Conservation (phyloP, 305 asterid genomes). For the Solanum hybrid region DNA sequence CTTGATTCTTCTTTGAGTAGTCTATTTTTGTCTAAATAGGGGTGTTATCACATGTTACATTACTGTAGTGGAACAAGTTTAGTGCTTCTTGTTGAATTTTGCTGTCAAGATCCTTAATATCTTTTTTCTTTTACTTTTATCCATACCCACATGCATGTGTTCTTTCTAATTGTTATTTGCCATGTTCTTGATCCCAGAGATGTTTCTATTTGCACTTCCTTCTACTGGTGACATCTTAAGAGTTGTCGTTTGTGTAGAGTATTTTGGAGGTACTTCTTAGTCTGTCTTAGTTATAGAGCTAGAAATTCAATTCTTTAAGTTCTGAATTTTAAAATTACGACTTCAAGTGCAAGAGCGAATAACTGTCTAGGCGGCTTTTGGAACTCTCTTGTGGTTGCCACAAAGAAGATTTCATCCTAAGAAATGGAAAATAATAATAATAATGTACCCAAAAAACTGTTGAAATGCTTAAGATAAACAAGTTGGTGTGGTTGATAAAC, state of each 20-base stretch:
- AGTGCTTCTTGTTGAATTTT: background rate
- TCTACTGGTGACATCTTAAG: background rate
- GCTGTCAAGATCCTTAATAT: background rate
- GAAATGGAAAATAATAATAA: background rate
- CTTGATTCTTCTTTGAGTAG: background rate
- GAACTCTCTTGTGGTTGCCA: background rate
- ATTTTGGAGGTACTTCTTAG: background rate
- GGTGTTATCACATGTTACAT: background rate
- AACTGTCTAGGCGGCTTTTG: background rate
- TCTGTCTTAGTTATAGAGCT: background rate
- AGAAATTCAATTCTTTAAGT: background rate
- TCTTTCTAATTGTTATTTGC: background rate
- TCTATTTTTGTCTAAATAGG: background rate
- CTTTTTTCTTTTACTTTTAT: background rate
- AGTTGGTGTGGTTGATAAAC: constrained; percentile 5
- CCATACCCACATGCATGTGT: background rate
- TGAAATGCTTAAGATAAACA: background rate
- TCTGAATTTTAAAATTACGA: background rate
- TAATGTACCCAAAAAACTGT: background rate
- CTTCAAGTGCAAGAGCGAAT: background rate
- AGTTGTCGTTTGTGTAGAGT: background rate
- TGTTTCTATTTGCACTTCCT: background rate
- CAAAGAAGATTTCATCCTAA: background rate
- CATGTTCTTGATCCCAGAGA: background rate
- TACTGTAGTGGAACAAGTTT: background rate